Conservation (phyloP, 129 eudicot species). For the Rutidosis leptorrhynchoides region DNA sequence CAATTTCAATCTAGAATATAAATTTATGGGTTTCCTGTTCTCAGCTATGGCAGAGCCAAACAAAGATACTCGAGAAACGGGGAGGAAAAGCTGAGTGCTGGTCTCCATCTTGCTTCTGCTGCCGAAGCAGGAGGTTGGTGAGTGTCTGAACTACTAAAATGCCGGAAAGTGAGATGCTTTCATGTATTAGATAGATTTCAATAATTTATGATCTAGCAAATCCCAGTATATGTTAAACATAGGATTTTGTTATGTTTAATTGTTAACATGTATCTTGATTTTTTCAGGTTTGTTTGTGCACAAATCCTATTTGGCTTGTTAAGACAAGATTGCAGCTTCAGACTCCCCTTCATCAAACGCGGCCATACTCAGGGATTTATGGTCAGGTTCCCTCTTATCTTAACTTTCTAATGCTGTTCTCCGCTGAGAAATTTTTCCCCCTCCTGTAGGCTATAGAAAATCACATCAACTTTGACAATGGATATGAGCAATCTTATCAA, state of each 20-base stretch:
- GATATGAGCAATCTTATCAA: background rate
- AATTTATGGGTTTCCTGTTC: no score
- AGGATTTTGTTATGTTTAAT: no score
- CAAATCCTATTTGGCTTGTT: constrained; percentile 95
- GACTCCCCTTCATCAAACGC: constrained; percentile 71
- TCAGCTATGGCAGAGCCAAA: constrained; percentile 86
- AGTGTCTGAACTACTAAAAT: constrained; percentile 24
- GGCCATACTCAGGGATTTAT: constrained; percentile 69
- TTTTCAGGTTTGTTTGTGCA: constrained; percentile 71
- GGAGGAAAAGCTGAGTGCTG: constrained; percentile 52
- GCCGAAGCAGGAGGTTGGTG: constrained; percentile 98
- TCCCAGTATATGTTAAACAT: no score
- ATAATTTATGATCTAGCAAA: no score
- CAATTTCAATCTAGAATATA: no score
- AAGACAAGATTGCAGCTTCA: no score
- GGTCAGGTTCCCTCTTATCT: constrained; percentile 43
- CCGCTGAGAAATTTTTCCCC: no score
- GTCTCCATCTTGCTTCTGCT: constrained; percentile 87
- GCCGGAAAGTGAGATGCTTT: no score
- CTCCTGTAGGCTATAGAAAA: background rate
- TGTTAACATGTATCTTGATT: no score
- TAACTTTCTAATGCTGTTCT: constrained; percentile 2
- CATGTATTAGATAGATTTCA: no score
- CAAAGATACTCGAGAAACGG: constrained; percentile 60
- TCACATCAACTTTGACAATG: no score